These are phyloP conservation scores for Epichloe sp. DNA, from an alignment of 2,329 filamentous ascomycete genomes.

Conservation along the genomic window DNA sequence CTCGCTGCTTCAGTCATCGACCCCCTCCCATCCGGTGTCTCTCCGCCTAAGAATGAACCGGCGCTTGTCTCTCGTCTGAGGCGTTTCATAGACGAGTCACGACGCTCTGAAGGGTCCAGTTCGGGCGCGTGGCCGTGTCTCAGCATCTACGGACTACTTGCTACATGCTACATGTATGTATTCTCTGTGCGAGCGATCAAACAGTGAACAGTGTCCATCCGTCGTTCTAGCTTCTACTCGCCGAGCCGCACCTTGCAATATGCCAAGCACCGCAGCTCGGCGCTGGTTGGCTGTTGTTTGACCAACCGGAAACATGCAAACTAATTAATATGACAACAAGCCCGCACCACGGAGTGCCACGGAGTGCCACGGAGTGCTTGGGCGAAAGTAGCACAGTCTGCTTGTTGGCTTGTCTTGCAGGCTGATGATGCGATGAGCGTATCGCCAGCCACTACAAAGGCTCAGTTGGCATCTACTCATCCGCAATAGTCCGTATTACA, in stretches of 20 bases:
- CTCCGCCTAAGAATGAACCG: background rate
- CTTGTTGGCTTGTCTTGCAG: too few species aligned
- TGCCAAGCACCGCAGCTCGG: background rate
- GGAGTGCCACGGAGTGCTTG: too few species aligned
- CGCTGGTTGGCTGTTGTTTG: background rate
- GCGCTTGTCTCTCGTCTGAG: slow-evolving; percentile 1
- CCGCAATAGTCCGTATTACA: too few species aligned
- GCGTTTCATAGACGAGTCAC: slow-evolving; percentile 3
- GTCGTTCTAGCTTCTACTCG: background rate
- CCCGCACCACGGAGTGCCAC: too few species aligned
- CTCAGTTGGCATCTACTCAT: too few species aligned
- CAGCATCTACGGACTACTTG: background rate
- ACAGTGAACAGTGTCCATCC: background rate
- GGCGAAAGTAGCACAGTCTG: too few species aligned
- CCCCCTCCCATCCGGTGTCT: background rate
- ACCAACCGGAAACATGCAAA: background rate
- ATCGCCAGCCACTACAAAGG: too few species aligned
- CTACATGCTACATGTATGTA: too few species aligned
- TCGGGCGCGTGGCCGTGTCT: background rate
- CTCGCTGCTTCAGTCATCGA: background rate
- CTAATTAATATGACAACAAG: background rate
- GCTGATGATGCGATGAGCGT: too few species aligned
- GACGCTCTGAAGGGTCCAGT: background rate
- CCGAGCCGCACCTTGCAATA: background rate
- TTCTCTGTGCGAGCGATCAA: background rate